phyloP scores from a whole-genome alignment of 1,284 basidiomycete genomes.

The Neotropicomus parvogracilis region DNA sequence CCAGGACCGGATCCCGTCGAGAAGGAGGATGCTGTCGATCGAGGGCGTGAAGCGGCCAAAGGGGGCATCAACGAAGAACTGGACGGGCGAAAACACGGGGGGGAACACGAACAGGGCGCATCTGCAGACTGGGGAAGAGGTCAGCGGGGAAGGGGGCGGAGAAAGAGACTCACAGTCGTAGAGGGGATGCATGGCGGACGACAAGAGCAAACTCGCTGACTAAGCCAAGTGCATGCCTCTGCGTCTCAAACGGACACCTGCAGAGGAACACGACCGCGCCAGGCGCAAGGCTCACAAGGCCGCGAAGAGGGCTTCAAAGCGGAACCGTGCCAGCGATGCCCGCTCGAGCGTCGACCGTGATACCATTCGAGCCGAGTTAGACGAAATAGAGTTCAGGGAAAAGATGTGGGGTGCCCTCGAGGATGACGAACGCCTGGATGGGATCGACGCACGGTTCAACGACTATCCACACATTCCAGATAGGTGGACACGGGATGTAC shows the following conservation, averaged over 20 bases:
- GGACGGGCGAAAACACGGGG: slow-evolving; percentile 21
- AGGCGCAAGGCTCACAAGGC: slow-evolving; percentile 47
- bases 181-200: slow-evolving; percentile 19
- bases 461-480: slow-evolving; percentile 64
- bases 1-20: slow-evolving; percentile 71
- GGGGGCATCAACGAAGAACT: slow-evolving; percentile 57
- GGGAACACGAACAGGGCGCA: slow-evolving; percentile 29
- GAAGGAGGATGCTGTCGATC: slow-evolving; percentile 42
- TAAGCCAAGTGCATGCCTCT: slow-evolving; percentile 3
- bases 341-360: slow-evolving; percentile 41
- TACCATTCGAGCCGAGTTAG: slow-evolving; percentile 48
- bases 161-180: slow-evolving; percentile 26
- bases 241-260: slow-evolving; percentile 61
- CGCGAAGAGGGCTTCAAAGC: slow-evolving; percentile 25
- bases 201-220: slow-evolving; percentile 3
- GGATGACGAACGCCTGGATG: slow-evolving; percentile 65
- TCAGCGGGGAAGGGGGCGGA: neutral
- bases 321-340: neutral
- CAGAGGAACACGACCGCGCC: slow-evolving; percentile 58
- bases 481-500: slow-evolving; percentile 49
- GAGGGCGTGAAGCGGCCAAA: slow-evolving; percentile 73
- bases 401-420: slow-evolving; percentile 67
- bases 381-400: slow-evolving; percentile 62
- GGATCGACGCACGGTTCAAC: slow-evolving; percentile 59
- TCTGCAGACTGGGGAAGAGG: slow-evolving; percentile 28